A percentile compares a stretch with the other conserved stretches of the same genome.
These are phyloP conservation scores for Plasmodium vivax DNA, from an alignment of 169 alveolate species.

Conservation along the genomic window DNA sequence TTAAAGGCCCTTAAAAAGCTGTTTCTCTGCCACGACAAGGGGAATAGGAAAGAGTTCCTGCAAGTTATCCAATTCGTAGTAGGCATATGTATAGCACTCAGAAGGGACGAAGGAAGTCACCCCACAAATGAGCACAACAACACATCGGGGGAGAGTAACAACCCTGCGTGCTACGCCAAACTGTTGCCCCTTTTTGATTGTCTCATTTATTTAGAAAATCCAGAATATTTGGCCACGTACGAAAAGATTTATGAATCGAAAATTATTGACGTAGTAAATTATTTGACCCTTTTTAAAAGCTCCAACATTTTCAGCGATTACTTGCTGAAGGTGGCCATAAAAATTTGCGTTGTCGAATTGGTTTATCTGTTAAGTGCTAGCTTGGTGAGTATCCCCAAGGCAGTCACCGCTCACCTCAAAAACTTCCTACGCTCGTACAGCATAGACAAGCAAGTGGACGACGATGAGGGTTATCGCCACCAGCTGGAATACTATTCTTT, in stretches of 20 bases:
- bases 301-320: slow-evolving; percentile 21
- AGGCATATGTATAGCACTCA: slow-evolving; percentile 30
- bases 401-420: slow-evolving; percentile 1
- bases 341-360: slow-evolving; percentile 49
- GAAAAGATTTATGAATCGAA: slow-evolving; percentile 52
- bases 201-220: slow-evolving; percentile 44
- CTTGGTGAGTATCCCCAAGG: slow-evolving; percentile 23
- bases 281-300: slow-evolving; percentile 8
- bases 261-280: slow-evolving; percentile 41
- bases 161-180: slow-evolving; percentile 1
- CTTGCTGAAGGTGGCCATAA: slow-evolving; percentile 26
- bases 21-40: slow-evolving; percentile 10
- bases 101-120: not conserved
- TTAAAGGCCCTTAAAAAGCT: slow-evolving; percentile 50
- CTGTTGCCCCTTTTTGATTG: slow-evolving; percentile 25
- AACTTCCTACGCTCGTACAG: slow-evolving; percentile 4
- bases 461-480: not conserved
- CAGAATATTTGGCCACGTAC: slow-evolving; percentile 42
- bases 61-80: slow-evolving; percentile 3
- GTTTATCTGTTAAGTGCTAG: slow-evolving; percentile 36
- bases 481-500: slow-evolving; percentile 33
- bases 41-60: slow-evolving; percentile 22
- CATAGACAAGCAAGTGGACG: not conserved
- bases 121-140: not conserved
- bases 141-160: not conserved